phyloP scores from a whole-genome alignment of 352 stramenopile genomes.

The Pythium graminicola region DNA sequence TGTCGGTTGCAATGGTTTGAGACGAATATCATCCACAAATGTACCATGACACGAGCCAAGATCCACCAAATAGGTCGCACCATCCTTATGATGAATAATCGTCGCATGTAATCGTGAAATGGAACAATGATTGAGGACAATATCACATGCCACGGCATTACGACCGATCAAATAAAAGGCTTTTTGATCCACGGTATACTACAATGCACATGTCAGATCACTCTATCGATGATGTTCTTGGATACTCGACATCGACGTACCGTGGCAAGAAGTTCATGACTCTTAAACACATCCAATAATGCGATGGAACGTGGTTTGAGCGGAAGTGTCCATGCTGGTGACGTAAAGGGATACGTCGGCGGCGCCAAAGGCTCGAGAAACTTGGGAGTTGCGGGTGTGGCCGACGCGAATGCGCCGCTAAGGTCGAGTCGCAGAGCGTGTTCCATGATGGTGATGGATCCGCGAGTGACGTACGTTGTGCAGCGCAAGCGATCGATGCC shows the following conservation, averaged over 20 bases:
- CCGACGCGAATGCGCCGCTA: conserved; percentile 26
- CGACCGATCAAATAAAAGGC: conserved; percentile 67
- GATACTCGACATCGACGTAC: conserved; percentile 23
- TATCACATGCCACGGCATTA: conserved; percentile 67
- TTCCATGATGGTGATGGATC: conserved; percentile 10
- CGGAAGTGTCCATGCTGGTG: conserved; percentile 45
- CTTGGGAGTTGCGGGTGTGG: conserved; percentile 32
- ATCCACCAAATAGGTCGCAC: conserved; percentile 69
- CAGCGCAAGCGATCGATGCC: no score
- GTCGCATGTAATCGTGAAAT: conserved; percentile 73
- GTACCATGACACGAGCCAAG: conserved; percentile 73
- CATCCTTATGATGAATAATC: conserved; percentile 70
- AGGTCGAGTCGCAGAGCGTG: conserved; percentile 54
- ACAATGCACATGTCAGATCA: background rate
- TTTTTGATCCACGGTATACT: conserved; percentile 79
- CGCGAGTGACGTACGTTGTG: background rate
- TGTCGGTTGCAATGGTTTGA: conserved; percentile 60
- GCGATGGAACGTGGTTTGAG: conserved; percentile 51
- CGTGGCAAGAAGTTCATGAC: conserved; percentile 69
- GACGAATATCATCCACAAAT: conserved; percentile 55
- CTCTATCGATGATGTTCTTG: background rate
- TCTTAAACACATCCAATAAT: conserved; percentile 77
- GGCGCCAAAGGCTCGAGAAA: conserved; percentile 64
- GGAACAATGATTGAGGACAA: conserved; percentile 78
- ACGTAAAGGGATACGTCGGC: conserved; percentile 57